These are phyloP conservation scores for Solanum pennellii DNA, from an alignment of 257 asterid genomes.

Conservation along the genomic window DNA sequence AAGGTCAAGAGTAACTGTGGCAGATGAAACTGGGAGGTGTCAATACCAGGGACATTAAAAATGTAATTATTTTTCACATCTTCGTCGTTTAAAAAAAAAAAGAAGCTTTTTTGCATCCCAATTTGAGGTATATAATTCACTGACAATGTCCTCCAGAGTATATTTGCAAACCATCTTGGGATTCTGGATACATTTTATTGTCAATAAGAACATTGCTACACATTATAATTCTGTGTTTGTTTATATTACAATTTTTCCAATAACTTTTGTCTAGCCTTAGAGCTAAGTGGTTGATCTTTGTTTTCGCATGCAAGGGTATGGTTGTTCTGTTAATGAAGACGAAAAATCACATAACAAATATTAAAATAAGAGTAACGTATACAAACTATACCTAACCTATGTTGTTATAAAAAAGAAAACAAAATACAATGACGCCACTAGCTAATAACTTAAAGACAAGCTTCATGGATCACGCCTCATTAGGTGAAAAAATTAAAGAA, in stretches of 20 bases:
- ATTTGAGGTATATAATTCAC: constrained; percentile 9
- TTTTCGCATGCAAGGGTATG: neutral
- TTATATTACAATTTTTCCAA: neutral
- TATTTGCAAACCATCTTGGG: neutral
- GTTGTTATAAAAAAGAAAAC: neutral
- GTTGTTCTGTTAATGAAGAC: neutral
- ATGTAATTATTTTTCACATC: constrained; percentile 24
- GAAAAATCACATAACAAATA: neutral
- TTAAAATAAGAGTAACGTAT: neutral
- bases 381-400: neutral
- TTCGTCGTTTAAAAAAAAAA: neutral
- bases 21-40: neutral
- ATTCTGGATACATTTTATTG: neutral
- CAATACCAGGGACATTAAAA: constrained; percentile 3
- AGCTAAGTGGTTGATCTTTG: neutral
- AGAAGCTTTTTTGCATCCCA: neutral
- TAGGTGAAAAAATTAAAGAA: neutral
- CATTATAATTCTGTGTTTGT: neutral
- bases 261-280: neutral
- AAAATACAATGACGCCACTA: neutral
- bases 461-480: neutral
- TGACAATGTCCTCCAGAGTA: neutral
- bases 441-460: neutral
- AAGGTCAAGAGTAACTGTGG: constrained; percentile 7
- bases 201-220: neutral